Percentiles rank a stretch among this genome's conserved stretches.
Conservation (phyloP, 176 grass and related monocot genomes). For the Guadua angustifolia region DNA sequence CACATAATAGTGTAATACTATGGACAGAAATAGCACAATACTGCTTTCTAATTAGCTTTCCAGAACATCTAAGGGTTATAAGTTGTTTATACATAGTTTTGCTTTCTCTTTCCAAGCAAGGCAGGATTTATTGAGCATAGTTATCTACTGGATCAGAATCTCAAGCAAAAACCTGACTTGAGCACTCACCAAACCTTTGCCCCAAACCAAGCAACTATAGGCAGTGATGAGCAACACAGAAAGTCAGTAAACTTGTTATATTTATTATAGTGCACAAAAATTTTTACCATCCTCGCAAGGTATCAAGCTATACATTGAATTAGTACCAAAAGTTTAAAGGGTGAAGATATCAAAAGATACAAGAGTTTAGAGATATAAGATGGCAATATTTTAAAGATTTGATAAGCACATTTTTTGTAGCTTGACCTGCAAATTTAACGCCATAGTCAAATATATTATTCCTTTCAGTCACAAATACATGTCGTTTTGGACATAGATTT, state of each 20-base stretch:
- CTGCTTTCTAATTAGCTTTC: constrained; percentile 12
- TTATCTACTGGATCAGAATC: neutral
- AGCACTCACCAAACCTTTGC: neutral
- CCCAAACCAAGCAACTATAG: neutral
- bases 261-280: neutral
- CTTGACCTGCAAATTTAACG: constrained; percentile 49
- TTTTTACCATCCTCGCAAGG: too few species aligned
- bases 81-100: neutral
- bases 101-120: neutral
- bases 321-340: too few species aligned
- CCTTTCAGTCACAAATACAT: too few species aligned
- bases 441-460: constrained; percentile 36
- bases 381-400: constrained; percentile 4
- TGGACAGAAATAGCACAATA: neutral
- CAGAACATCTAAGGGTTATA: neutral
- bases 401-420: constrained; percentile 14
- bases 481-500: too few species aligned
- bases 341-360: too few species aligned
- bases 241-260: neutral
- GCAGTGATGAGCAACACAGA: neutral
- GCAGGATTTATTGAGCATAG: neutral
- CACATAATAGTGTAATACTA: neutral
- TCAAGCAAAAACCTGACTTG: neutral
- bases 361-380: neutral
- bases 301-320: too few species aligned